Evolutionary conservation across 2,329 filamentous ascomycete genomes (phyloP), one percentile per base, ranked within the genome.

Genomic region (Dactylonectria estremocensis): DNA sequence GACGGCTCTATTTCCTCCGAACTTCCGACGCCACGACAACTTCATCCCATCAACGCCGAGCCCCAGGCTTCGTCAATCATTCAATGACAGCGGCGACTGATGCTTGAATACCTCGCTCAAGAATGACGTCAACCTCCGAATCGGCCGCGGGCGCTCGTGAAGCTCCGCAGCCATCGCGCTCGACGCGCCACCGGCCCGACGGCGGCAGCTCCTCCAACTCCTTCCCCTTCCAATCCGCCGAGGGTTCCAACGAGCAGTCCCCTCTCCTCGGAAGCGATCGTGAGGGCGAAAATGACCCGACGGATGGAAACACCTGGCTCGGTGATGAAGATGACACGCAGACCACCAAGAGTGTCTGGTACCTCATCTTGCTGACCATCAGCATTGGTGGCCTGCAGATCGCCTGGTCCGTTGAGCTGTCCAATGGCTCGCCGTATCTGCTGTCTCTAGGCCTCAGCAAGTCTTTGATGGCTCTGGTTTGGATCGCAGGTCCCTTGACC

Each of bases 331-430:
- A 80, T 52, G 73, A 78, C 33, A 73, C 70, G 52, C 87, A 94
- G 75, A 86, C 88, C 67, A 92, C 92, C 24, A 97, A 95, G 86
- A 95, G 93, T 80, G 84, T 91, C 52, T 94, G 92, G 90, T 97
- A 97, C 80, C 85, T 98, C 75, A 89, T 97, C 72, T 84, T 97
- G 69, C 84, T 98, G 80, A 97, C 95, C 7, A 86, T 98, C 69
- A 91, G 93, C 77, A 93, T 97, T 73, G 94, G 94, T 67, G 95
- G 94, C 24, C 85, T 98, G 69, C 95, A 98, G 82, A 93, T 98
- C 73, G 95, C 95, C 31, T 98, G 95, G 95, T 95, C 95, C 1
- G 95, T 97, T 48, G 95, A 98, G 81, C 86, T 97, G 48, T 97
- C 95, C 61, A 95, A 97, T 83, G 95, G 95, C 74, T 97, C 95